Base-by-base conservation (phyloP, 352 stramenopile species). In the Phytophthora fragariae region DNA sequence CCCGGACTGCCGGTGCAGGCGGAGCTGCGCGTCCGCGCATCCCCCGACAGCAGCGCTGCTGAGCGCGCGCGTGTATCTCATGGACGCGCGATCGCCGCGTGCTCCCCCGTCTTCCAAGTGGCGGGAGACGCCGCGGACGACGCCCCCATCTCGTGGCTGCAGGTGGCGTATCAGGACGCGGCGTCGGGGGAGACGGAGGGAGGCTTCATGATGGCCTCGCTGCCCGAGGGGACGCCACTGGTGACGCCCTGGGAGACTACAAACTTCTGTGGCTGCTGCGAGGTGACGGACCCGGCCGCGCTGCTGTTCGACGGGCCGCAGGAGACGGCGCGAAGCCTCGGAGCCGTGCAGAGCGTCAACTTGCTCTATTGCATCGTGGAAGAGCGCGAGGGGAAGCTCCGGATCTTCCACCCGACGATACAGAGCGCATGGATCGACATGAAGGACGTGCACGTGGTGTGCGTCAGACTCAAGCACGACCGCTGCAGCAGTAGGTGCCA, bases 11-110 rank as follows among this genome's bases (percentile, higher is more conserved):
- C 86, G 50, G 49, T 65, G 35, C 79, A 90, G 57, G 86, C 88
- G 24, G 77, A 83, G 75, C 84, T 93, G 70, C 86, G 88, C 31
- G 83, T 93, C 53, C 88, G 88, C 58, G 64, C 74, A 17, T 78
- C 85, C 24, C 83, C 88, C 1, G 77, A 86, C 76, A 84, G 75
- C 57, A 73, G 75, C 27, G 79, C 84, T 1, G 33, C 62, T 9
- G 86, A 83, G 31, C 67, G 79, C 11, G 76, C 70, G 5, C 81
- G 78, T n/a, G 69, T 92, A 11, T 71, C 72, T 9, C 87, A 90
- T 64, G 88, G 86, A 3, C 79, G 80, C 52, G 83, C 76, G 31
- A 68, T 92, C 37, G 78, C 77, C 0, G 78, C 80, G 44, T 70
- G 71, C 5, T 72, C 76, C 29, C 66, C 67, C 17, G 60, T 75